These are phyloP conservation scores for Durio zibethinus DNA, from an alignment of 345 rosid species.

Conservation along the genomic window DNA sequence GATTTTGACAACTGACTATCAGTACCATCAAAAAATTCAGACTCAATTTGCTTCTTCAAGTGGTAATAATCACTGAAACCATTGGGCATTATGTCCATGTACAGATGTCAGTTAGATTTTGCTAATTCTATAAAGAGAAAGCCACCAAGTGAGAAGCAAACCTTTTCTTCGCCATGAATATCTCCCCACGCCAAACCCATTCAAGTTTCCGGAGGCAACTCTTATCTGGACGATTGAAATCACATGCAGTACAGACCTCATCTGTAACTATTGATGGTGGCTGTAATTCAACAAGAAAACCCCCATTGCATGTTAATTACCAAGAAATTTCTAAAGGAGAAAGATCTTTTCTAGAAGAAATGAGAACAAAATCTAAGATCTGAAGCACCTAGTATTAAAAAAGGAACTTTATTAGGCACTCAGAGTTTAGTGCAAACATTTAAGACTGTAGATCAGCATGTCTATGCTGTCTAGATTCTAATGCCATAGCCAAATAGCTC, in stretches of 20 bases:
- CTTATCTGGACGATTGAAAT: conserved; percentile 92
- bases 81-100: conserved; percentile 10
- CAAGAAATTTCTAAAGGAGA: neutral
- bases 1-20: conserved; percentile 63
- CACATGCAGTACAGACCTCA: conserved; percentile 93
- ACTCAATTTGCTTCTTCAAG: conserved; percentile 89
- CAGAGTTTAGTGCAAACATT: neutral
- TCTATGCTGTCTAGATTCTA: neutral
- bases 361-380: neutral
- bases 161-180: conserved; percentile 85
- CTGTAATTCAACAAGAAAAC: conserved; percentile 46
- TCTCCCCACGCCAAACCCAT: conserved; percentile 99
- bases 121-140: conserved; percentile 16
- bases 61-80: conserved; percentile 85
- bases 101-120: conserved; percentile 20
- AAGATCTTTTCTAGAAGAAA: neutral
- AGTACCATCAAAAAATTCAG: conserved; percentile 67
- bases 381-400: neutral
- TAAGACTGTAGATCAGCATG: neutral
- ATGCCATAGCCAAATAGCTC: neutral
- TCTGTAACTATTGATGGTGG: conserved; percentile 91
- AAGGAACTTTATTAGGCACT: neutral
- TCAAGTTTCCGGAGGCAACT: conserved; percentile 92
- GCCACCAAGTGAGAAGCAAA: conserved; percentile 17
- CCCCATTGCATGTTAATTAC: neutral